phyloP scores from a whole-genome alignment of 208 protist species.

The Strigomonas culicis region DNA sequence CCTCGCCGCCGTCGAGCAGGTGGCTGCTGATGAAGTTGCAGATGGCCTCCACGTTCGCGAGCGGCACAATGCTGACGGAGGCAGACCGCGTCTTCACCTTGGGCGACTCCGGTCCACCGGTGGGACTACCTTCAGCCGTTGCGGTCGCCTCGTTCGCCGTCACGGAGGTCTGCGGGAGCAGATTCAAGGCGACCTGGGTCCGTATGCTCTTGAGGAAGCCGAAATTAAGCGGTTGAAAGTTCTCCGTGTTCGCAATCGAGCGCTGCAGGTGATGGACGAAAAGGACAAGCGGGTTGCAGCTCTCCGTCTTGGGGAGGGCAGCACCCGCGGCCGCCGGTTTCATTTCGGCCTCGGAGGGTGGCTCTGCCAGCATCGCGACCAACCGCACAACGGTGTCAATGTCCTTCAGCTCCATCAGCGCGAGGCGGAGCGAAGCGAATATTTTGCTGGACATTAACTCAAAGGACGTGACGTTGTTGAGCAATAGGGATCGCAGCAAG shows the following conservation, averaged over 20 bases:
- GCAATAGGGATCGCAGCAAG: slow-evolving; percentile 33
- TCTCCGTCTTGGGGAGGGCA: neutral
- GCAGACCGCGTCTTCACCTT: neutral
- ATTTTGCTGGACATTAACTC: slow-evolving; percentile 58
- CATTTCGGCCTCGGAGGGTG: slow-evolving; percentile 8
- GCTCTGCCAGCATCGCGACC: slow-evolving; percentile 21
- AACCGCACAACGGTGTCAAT: slow-evolving; percentile 26
- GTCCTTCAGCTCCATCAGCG: slow-evolving; percentile 20
- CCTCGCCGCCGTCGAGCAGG: neutral
- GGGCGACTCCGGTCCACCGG: neutral
- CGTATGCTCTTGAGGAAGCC: slow-evolving; percentile 17
- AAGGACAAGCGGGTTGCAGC: slow-evolving; percentile 10
- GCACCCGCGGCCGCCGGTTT: neutral
- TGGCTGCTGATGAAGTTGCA: slow-evolving; percentile 12
- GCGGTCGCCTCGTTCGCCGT: slow-evolving; percentile 16
- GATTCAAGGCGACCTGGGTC: slow-evolving; percentile 19
- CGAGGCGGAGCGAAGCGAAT: slow-evolving; percentile 28
- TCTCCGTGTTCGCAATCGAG: slow-evolving; percentile 28
- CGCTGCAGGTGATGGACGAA: slow-evolving; percentile 37
- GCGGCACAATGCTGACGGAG: slow-evolving; percentile 14
- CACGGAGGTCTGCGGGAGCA: slow-evolving; percentile 12
- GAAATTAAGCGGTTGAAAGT: slow-evolving; percentile 22
- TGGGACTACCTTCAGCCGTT: slow-evolving; percentile 13
- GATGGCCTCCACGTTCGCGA: slow-evolving; percentile 19
- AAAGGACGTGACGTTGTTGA: slow-evolving; percentile 51